Evolutionary conservation across 1,139 yeast genomes (phyloP), one percentile per base, ranked within the genome.

Genomic region (Yamadazyma pseudoaaseri): DNA sequence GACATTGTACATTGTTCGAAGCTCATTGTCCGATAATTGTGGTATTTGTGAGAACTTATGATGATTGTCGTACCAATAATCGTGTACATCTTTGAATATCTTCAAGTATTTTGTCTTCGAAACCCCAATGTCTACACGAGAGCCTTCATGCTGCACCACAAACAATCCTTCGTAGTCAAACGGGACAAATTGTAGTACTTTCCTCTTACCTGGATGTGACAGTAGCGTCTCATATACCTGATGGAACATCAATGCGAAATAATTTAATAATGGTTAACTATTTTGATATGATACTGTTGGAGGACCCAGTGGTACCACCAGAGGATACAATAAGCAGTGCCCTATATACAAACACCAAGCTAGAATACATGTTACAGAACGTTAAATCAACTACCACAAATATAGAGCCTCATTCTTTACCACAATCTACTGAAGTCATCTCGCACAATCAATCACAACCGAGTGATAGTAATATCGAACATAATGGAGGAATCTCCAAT

Each of bases 1-100:
- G 51, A 60, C 56, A 24, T 39, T 39, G 29, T 51, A 54, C 17
- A 44, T 11, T 2, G 44, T 39, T 33, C 35, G 31, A 12, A 41
- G 27, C 6, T 30, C 20, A 2, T 29, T 26, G 1, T 17, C 13
- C 8, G 18, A 12, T 10, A 32, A 5, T 10, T 26, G 7, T 9
- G 5, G 10, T 7, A 27, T 6, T 7, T 26, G 21, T 3, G 11
- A 8, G 8, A 34, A 36, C 11, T 8, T 6, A 4, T 16, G n/a
- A 13, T 29, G n/a, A 25, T 27, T 17, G 0, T 31, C 24, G 32
- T 61, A 58, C 69, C 71, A 66, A 31, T 40, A 49, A 1, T 47
- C 42, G 39, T 69, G 74, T 11, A 62, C 57, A 36, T 59, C 60
- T 31, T 51, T 58, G 44, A 70, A 70, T 5, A 67, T 34, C 14